Percentiles rank a stretch among this genome's conserved stretches.
These are phyloP conservation scores for Mycosphaerella sp. DNA, from an alignment of 2,329 filamentous ascomycete genomes.

Conservation along the genomic window DNA sequence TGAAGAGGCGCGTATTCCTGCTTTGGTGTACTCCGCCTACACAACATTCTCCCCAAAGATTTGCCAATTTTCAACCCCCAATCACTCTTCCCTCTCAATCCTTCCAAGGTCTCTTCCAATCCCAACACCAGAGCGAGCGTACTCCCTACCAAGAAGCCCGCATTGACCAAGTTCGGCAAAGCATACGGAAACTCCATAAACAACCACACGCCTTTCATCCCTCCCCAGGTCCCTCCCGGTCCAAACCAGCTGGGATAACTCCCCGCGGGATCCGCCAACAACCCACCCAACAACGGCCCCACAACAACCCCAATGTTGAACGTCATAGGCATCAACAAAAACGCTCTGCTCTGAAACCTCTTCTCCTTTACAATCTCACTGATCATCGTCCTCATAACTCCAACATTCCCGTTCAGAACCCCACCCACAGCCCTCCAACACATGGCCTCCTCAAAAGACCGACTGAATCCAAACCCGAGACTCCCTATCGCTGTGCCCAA, in stretches of 20 bases:
- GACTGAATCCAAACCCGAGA: slow-evolving; percentile 63
- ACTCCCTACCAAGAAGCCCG: slow-evolving; percentile 52
- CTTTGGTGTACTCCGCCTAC: slow-evolving; percentile 21
- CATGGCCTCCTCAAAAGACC: slow-evolving; percentile 55
- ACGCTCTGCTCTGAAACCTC: slow-evolving; percentile 51
- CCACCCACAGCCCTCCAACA: slow-evolving; percentile 63
- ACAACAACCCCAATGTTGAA: slow-evolving; percentile 55
- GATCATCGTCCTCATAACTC: slow-evolving; percentile 69
- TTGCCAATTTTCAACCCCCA: slow-evolving; percentile 36
- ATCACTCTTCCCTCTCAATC: slow-evolving; percentile 37
- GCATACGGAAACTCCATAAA: slow-evolving; percentile 67
- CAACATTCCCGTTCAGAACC: slow-evolving; percentile 64
- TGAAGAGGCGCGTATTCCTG: slow-evolving; percentile 31
- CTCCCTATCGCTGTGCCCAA: slow-evolving; percentile 61
- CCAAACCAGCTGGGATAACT: slow-evolving; percentile 60
- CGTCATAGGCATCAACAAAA: slow-evolving; percentile 58
- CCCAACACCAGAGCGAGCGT: slow-evolving; percentile 54
- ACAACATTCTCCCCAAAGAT: slow-evolving; percentile 34
- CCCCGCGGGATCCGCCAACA: slow-evolving; percentile 59
- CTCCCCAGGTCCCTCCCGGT: slow-evolving; percentile 51
- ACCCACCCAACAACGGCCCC: slow-evolving; percentile 53
- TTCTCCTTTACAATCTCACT: slow-evolving; percentile 65
- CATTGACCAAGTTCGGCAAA: slow-evolving; percentile 62
- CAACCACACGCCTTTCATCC: slow-evolving; percentile 48
- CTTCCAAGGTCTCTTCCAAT: slow-evolving; percentile 54